Conservation (phyloP, 768 basidiomycete species). For the Fomitopsis serialis region DNA sequence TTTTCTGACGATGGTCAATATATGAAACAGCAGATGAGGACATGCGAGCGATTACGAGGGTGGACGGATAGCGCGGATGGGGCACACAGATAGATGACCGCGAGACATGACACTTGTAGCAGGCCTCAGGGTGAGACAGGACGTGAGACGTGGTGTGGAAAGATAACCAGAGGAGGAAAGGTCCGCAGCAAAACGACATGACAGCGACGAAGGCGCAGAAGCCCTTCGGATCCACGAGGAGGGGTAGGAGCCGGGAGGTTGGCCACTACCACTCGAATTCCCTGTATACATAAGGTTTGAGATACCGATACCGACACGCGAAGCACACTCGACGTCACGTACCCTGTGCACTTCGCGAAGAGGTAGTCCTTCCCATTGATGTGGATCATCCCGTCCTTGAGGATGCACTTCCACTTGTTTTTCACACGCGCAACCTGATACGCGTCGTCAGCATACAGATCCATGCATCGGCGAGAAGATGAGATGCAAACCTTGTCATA, state of each 20-base stretch:
- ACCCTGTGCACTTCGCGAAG: constrained; percentile 97
- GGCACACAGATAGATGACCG: no score
- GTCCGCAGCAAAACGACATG: neutral
- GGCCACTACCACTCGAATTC: constrained; percentile 30
- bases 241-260: neutral
- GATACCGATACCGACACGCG: neutral
- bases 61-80: no score
- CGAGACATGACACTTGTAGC: no score
- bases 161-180: neutral
- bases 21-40: neutral
- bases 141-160: neutral
- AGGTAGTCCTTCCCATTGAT: constrained; percentile 97
- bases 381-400: constrained; percentile 97
- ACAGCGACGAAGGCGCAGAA: neutral
- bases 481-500: constrained; percentile 81
- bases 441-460: no score
- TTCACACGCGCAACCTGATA: constrained; percentile 94
- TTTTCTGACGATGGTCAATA: no score
- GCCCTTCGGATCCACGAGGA: no score
- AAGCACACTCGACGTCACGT: constrained; percentile 5
- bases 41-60: neutral
- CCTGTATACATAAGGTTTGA: constrained; percentile 12
- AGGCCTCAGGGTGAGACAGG: no score
- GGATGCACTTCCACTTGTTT: constrained; percentile 98
- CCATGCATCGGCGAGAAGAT: no score